Evolutionary conservation across 2,329 filamentous ascomycete species (phyloP).

Genomic region (Botrytis medusae): DNA sequence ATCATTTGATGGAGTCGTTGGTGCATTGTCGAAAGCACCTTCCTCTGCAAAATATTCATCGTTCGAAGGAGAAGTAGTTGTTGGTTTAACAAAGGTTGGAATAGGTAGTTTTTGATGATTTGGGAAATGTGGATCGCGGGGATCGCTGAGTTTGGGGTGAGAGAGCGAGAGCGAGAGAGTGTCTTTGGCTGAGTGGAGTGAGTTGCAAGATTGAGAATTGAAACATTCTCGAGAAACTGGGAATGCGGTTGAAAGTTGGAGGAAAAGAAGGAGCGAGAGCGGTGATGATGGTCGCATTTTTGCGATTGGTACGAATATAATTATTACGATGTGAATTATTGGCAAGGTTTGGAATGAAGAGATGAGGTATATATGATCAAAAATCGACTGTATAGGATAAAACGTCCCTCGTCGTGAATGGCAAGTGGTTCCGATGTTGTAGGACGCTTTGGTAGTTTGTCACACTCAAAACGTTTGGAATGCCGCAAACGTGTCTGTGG

Average conservation of each 20-base stretch:
- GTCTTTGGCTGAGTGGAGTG: not conserved
- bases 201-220: conserved; percentile 1
- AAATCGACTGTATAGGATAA: not conserved
- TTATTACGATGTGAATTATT: not conserved
- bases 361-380: not conserved
- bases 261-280: conserved; percentile 22
- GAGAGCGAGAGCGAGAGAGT: not conserved
- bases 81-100: conserved; percentile 1
- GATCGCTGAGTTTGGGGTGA: not conserved
- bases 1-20: conserved; percentile 30
- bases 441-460: not conserved
- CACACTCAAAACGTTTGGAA: conserved; percentile 5
- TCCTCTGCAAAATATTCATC: conserved; percentile 15
- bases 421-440: conserved; percentile 8
- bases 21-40: conserved; percentile 33
- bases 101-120: conserved; percentile 28
- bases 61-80: not conserved
- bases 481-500: conserved; percentile 1
- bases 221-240: conserved; percentile 19
- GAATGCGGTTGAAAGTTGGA: conserved; percentile 27
- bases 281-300: conserved; percentile 22
- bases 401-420: not conserved
- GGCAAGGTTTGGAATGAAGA: not conserved
- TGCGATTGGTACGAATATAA: not conserved
- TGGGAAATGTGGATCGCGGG: conserved; percentile 33